A percentile compares a stretch with the other conserved stretches of the same genome.
Conservation (phyloP, 495 filamentous ascomycete genomes). For the Collariella sp. region DNA sequence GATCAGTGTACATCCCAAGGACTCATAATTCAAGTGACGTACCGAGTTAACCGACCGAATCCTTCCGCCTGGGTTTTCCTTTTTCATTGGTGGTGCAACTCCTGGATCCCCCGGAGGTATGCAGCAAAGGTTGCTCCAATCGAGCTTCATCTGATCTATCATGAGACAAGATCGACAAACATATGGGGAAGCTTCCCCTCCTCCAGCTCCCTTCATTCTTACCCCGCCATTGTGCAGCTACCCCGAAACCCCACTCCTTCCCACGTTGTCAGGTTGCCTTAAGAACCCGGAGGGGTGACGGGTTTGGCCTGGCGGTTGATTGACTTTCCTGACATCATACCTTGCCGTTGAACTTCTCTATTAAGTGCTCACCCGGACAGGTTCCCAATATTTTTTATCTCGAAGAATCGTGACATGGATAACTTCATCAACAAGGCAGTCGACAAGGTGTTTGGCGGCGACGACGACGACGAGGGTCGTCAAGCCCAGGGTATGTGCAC, state of each 20-base stretch:
- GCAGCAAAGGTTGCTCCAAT: background rate
- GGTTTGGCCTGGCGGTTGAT: too few relatives aligned
- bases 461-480: conserved; percentile 10
- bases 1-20: too few relatives aligned
- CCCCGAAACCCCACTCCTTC: background rate
- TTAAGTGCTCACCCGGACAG: too few relatives aligned
- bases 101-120: too few relatives aligned
- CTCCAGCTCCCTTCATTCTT: background rate
- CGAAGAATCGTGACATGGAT: conserved; percentile 4
- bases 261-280: background rate
- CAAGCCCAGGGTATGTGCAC: conserved; percentile 1
- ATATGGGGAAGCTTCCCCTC: background rate
- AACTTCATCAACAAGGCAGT: conserved; percentile 10
- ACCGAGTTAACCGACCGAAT: too few relatives aligned
- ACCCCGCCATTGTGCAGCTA: background rate
- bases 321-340: too few relatives aligned
- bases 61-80: too few relatives aligned
- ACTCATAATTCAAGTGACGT: too few relatives aligned
- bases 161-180: background rate
- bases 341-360: too few relatives aligned
- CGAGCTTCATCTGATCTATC: background rate
- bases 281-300: background rate
- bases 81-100: too few relatives aligned
- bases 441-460: conserved; percentile 6
- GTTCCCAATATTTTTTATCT: too few relatives aligned